Evolutionary conservation across 208 protist genomes (phyloP).

Genomic region (Sergeia podlipaevii): DNA sequence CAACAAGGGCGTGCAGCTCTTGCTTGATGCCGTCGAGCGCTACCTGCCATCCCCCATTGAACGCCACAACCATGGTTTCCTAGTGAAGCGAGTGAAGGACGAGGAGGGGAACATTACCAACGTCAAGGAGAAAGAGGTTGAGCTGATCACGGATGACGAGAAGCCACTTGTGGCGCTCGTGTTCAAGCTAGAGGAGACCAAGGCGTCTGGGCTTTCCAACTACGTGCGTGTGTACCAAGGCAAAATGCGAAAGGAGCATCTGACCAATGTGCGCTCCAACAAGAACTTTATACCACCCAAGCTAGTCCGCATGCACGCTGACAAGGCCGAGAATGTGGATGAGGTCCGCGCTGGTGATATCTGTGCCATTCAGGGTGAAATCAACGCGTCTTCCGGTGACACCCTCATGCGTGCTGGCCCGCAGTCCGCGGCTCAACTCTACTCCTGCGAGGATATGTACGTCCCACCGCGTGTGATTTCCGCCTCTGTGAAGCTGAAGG

Average conservation of each 20-base stretch:
- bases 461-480: constrained; percentile 98
- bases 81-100: constrained; percentile 82
- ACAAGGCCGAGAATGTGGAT: constrained; percentile 94
- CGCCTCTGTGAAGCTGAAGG: constrained; percentile 90
- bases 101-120: constrained; percentile 74
- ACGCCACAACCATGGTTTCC: constrained; percentile 78
- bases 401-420: constrained; percentile 90
- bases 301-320: constrained; percentile 98
- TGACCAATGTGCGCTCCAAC: constrained; percentile 82
- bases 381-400: constrained; percentile 97
- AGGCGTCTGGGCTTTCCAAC: constrained; percentile 96
- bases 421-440: constrained; percentile 47
- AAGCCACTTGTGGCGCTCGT: constrained; percentile 95
- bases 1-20: constrained; percentile 98
- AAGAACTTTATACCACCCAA: constrained; percentile 93
- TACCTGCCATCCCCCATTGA: constrained; percentile 97
- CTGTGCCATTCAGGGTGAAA: constrained; percentile 97
- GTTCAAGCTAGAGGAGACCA: constrained; percentile 98
- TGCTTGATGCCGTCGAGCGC: constrained; percentile 96
- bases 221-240: constrained; percentile 99
- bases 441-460: constrained; percentile 95
- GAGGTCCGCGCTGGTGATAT: constrained; percentile 97
- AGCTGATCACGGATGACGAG: constrained; percentile 83
- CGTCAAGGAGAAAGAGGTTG: constrained; percentile 77
- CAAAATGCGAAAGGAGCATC: constrained; percentile 90